A percentile compares a stretch with the other conserved stretches of the same genome.
These are phyloP conservation scores for Arthrinium phaeospermum DNA, from an alignment of 2,329 filamentous ascomycete genomes.

Conservation along the genomic window DNA sequence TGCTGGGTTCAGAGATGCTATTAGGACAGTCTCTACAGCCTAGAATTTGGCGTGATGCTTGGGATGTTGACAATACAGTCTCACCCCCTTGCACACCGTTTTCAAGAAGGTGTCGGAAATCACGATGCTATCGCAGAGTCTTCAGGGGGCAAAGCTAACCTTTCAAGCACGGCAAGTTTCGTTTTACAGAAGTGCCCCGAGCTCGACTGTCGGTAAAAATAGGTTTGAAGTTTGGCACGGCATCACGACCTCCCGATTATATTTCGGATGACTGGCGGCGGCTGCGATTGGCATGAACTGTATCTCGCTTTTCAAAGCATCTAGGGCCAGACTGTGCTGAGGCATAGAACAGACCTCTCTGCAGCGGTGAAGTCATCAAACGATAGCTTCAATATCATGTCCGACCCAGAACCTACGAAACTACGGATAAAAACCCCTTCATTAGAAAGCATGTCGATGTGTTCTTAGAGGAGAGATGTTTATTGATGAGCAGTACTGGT, in stretches of 20 bases:
- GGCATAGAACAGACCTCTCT: not conserved
- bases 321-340: not conserved
- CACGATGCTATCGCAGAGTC: not conserved
- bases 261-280: not conserved
- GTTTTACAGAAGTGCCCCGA: not conserved
- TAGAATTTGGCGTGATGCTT: not conserved
- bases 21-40: not conserved
- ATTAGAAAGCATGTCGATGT: not conserved
- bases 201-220: not conserved
- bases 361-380: not conserved
- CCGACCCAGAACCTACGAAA: not conserved
- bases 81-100: not conserved
- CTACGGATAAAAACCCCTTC: not conserved
- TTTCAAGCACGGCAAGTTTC: not conserved
- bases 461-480: not conserved
- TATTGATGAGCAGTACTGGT: not conserved
- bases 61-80: not conserved
- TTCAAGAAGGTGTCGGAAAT: not conserved
- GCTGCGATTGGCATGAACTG: not conserved
- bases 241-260: not conserved
- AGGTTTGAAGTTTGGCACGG: not conserved
- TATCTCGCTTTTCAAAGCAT: not conserved
- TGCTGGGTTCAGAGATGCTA: not conserved
- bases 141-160: not conserved
- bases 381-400: not conserved